A percentile compares a stretch with the other conserved stretches of the same genome.
Conservation (phyloP, 768 basidiomycete genomes). For the Lentinula raphanica region DNA sequence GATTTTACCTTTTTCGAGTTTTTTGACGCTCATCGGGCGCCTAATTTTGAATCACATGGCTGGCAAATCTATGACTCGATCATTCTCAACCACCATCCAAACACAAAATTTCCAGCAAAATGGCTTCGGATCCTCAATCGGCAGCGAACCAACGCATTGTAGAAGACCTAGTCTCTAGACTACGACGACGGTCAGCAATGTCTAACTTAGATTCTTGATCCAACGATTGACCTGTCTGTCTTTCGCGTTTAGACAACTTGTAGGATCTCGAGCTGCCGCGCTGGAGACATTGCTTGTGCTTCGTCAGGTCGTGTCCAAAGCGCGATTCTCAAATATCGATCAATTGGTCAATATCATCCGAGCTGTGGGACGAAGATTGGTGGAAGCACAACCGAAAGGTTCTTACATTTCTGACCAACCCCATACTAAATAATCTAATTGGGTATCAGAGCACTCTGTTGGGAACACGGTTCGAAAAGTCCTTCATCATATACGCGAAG, state of each 20-base stretch:
- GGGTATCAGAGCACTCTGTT: constrained; percentile 78
- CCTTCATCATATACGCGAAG: constrained; percentile 90
- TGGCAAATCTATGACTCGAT: no score
- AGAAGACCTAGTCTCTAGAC: constrained; percentile 62
- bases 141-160: constrained; percentile 52
- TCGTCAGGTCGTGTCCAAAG: constrained; percentile 83
- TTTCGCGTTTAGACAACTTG: constrained; percentile 61
- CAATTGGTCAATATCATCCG: constrained; percentile 79
- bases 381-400: constrained; percentile 97
- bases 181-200: constrained; percentile 62
- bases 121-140: constrained; percentile 36
- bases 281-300: constrained; percentile 86
- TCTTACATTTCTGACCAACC: constrained; percentile 9
- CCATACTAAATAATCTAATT: background rate
- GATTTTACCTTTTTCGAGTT: background rate
- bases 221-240: constrained; percentile 14
- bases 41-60: no score
- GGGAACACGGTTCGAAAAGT: constrained; percentile 94
- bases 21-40: no score
- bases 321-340: constrained; percentile 81
- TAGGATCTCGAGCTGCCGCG: constrained; percentile 86
- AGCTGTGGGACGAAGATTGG: constrained; percentile 70
- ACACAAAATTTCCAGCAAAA: constrained; percentile 14
- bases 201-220: constrained; percentile 6
- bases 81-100: no score